Percentiles rank a stretch among this genome's conserved stretches.
These are phyloP conservation scores for Laetiporus sulphureus DNA, from an alignment of 1,284 basidiomycete species.

Conservation along the genomic window DNA sequence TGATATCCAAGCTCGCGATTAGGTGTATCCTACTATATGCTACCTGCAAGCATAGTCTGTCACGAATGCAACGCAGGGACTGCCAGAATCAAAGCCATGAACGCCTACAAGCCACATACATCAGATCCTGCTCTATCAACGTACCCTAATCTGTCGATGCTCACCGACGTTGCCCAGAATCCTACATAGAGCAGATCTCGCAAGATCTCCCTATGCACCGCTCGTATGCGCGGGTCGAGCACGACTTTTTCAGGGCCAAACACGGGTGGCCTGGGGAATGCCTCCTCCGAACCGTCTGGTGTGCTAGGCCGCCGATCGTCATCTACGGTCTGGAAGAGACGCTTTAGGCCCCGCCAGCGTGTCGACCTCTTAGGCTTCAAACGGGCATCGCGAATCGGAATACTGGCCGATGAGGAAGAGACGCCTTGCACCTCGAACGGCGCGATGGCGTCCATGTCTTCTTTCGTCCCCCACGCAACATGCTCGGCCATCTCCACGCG, in stretches of 20 bases:
- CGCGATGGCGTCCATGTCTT: constrained; percentile 2
- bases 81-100: constrained; percentile 6
- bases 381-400: not conserved
- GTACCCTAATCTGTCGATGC: not conserved
- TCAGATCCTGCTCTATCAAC: too few relatives aligned
- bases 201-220: constrained; percentile 28
- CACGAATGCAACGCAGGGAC: too few relatives aligned
- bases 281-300: constrained; percentile 1
- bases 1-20: too few relatives aligned
- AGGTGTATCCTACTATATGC: too few relatives aligned
- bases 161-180: constrained; percentile 4
- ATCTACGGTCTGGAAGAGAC: not conserved
- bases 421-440: not conserved
- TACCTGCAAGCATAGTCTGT: too few relatives aligned
- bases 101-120: constrained; percentile 2
- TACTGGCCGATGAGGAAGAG: not conserved
- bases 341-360: too few relatives aligned
- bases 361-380: too few relatives aligned
- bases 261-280: constrained; percentile 26
- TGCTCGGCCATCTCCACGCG: constrained; percentile 1
- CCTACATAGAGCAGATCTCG: constrained; percentile 23
- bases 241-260: constrained; percentile 36
- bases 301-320: too few relatives aligned
- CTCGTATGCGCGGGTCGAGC: constrained; percentile 31
- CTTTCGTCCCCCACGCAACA: constrained; percentile 4